These are phyloP conservation scores for Ramaria rubella DNA, from an alignment of 768 basidiomycete species.

Conservation along the genomic window DNA sequence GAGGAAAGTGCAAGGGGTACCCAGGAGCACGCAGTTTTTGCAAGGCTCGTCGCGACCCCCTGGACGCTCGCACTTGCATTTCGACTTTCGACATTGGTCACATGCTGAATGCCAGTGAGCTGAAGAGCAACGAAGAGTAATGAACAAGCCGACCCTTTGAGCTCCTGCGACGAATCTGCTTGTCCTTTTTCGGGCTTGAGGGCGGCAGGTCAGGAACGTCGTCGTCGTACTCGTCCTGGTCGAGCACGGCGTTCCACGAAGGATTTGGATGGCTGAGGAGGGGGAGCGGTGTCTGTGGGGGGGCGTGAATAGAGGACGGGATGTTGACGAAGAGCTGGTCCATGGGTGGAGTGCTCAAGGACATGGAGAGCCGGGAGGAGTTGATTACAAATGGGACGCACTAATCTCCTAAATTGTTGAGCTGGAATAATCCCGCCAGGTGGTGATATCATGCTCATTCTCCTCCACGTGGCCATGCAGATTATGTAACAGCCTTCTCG, in stretches of 20 bases:
- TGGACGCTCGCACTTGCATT: slow-evolving; percentile 76
- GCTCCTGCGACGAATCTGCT: slow-evolving; percentile 60
- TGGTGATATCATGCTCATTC: no score
- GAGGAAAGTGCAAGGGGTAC: slow-evolving; percentile 57
- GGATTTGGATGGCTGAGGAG: background rate
- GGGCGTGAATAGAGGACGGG: slow-evolving; percentile 8
- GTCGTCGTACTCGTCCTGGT: slow-evolving; percentile 3
- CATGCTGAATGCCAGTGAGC: slow-evolving; percentile 41
- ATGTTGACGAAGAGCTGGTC: slow-evolving; percentile 9
- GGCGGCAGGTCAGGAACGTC: background rate
- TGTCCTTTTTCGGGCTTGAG: slow-evolving; percentile 19
- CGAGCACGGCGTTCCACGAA: slow-evolving; percentile 7
- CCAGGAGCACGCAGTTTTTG: slow-evolving; percentile 54
- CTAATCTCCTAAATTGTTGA: no score
- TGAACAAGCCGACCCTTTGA: slow-evolving; percentile 53
- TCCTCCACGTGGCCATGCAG: no score
- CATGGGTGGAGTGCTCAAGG: slow-evolving; percentile 1
- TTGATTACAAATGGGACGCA: no score
- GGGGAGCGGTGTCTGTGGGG: background rate
- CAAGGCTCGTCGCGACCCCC: slow-evolving; percentile 52
- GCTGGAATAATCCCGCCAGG: no score
- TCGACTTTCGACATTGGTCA: slow-evolving; percentile 85
- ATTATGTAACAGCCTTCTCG: no score
- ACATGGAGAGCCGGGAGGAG: no score
- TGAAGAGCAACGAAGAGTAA: background rate